Evolutionary conservation across 306 rosid genomes (phyloP).

Genomic region (Astragalus membranaceus): DNA sequence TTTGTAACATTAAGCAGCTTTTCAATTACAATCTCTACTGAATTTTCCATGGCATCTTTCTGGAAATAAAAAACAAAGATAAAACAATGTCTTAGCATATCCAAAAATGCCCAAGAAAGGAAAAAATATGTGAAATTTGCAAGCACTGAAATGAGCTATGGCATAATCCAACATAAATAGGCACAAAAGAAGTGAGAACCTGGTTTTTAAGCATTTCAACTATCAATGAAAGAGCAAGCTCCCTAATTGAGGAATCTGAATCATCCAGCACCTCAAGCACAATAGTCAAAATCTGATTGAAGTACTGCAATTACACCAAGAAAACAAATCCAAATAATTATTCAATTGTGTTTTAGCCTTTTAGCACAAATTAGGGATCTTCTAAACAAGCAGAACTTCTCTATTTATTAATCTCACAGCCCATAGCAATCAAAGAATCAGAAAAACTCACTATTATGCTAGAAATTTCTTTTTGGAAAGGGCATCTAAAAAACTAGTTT

Average conservation of each 20-base stretch:
- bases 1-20: slow-evolving; percentile 86
- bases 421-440: slow-evolving; percentile 3
- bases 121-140: neutral
- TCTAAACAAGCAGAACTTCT: slow-evolving; percentile 11
- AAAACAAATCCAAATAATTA: slow-evolving; percentile 5
- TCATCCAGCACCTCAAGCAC: slow-evolving; percentile 94
- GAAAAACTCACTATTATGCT: neutral
- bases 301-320: slow-evolving; percentile 64
- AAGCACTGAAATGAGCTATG: neutral
- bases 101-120: neutral
- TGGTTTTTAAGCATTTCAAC: slow-evolving; percentile 89
- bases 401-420: neutral
- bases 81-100: neutral
- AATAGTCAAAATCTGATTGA: slow-evolving; percentile 90
- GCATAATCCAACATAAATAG: slow-evolving; percentile 5
- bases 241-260: slow-evolving; percentile 71
- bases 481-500: neutral
- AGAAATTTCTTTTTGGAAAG: neutral
- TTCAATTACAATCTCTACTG: slow-evolving; percentile 89
- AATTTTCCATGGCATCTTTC: slow-evolving; percentile 91
- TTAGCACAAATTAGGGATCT: neutral
- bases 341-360: neutral
- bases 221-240: slow-evolving; percentile 71
- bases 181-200: slow-evolving; percentile 40
- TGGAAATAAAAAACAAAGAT: slow-evolving; percentile 28